Percentiles rank a stretch among this genome's conserved stretches.
Conservation (phyloP, 2,329 filamentous ascomycete species). For the Sporothrix curviconia region DNA sequence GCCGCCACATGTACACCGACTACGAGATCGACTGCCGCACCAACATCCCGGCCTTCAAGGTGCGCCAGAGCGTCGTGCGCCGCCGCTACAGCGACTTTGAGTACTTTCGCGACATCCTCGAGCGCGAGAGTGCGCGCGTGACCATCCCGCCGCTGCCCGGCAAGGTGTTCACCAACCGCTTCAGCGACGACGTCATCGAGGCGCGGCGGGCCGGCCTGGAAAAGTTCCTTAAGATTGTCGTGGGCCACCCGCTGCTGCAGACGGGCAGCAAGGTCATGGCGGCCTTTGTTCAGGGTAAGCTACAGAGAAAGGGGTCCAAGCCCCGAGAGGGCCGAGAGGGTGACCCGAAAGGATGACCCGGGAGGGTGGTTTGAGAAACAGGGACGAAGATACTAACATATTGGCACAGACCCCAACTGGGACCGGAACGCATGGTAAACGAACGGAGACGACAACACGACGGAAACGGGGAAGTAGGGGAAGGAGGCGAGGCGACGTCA, state of each 20-base stretch:
- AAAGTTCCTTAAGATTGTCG: constrained; percentile 94
- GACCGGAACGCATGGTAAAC: constrained; percentile 80
- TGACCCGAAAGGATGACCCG: background rate
- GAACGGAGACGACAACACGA: background rate
- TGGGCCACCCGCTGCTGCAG: constrained; percentile 91
- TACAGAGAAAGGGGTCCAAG: no score
- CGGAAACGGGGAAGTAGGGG: no score
- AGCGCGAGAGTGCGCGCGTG: constrained; percentile 88
- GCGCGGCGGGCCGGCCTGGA: constrained; percentile 85
- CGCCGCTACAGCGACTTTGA: constrained; percentile 97
- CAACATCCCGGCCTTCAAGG: constrained; percentile 98
- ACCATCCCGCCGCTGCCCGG: constrained; percentile 93
- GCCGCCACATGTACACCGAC: constrained; percentile 94
- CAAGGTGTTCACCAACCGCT: constrained; percentile 96
- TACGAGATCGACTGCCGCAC: constrained; percentile 97
- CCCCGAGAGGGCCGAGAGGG: background rate
- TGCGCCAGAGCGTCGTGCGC: constrained; percentile 79
- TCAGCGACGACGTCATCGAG: constrained; percentile 97
- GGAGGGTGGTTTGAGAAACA: background rate
- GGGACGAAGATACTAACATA: background rate
- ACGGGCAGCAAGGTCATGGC: constrained; percentile 95
- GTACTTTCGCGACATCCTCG: constrained; percentile 95
- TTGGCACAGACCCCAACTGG: constrained; percentile 67
- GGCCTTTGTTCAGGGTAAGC: constrained; percentile 84
- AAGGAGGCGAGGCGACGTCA: background rate